A percentile compares a stretch with the other conserved stretches of the same genome.
phyloP scores from a whole-genome alignment of 2,329 filamentous ascomycete species.

The Nemania diffusa region DNA sequence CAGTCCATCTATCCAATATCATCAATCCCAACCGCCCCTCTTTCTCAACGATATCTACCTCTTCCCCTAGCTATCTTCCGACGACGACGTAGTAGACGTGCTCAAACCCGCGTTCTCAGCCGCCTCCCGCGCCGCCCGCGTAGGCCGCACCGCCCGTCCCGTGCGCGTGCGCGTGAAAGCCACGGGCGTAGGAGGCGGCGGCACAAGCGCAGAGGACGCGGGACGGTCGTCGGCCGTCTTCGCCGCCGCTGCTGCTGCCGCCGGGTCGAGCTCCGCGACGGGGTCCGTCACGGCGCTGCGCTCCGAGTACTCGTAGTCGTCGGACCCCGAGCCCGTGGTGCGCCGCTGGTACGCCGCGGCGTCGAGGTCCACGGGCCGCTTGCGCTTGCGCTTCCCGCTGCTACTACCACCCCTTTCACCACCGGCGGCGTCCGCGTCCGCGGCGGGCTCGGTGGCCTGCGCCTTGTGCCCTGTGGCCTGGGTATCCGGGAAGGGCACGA shows the following conservation, averaged over 20 bases:
- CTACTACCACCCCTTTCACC: not conserved
- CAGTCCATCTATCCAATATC: not conserved
- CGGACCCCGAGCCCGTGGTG: not conserved
- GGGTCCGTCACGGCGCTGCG: conserved; percentile 41
- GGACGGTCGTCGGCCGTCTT: too few species aligned
- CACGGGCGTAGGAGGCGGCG: conserved; percentile 7
- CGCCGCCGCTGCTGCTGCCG: not conserved
- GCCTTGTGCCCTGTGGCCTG: too few species aligned
- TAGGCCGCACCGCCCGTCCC: conserved; percentile 14
- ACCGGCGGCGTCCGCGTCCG: not conserved
- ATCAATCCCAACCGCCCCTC: not conserved
- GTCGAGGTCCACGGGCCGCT: conserved; percentile 1
- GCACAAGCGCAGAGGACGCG: too few species aligned
- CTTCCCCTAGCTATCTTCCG: conserved; percentile 1
- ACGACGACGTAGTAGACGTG: not conserved
- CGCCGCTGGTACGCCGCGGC: not conserved
- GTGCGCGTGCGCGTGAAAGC: conserved; percentile 6
- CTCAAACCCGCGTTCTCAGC: not conserved
- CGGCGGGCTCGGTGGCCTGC: not conserved
- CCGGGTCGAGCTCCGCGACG: conserved; percentile 34
- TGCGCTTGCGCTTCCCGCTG: conserved; percentile 31
- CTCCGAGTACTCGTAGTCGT: conserved; percentile 45
- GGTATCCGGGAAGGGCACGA: too few species aligned
- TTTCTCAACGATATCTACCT: not conserved
- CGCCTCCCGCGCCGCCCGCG: conserved; percentile 12